Evolutionary conservation across 805 yeast species (phyloP).

Genomic region (Tetrapisispora iriomotensis): DNA sequence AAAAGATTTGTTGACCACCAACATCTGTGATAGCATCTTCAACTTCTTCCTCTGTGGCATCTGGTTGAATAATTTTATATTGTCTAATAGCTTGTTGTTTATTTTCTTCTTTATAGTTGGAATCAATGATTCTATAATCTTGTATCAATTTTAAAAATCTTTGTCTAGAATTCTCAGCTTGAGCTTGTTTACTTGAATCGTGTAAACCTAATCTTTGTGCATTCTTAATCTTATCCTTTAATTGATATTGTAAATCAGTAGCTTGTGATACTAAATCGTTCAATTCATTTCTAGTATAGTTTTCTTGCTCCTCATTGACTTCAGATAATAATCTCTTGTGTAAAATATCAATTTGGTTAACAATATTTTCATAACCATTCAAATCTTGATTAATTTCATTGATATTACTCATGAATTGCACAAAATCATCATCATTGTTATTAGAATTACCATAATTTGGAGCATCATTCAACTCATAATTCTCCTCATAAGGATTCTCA

Average conservation of each 20-base stretch:
- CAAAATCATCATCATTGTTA: slow-evolving; percentile 39
- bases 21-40: slow-evolving; percentile 76
- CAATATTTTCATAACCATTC: slow-evolving; percentile 58
- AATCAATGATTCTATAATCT: slow-evolving; percentile 78
- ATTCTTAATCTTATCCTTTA: slow-evolving; percentile 67
- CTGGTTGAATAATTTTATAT: slow-evolving; percentile 80
- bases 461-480: slow-evolving; percentile 5
- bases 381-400: slow-evolving; percentile 59
- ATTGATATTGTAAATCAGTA: slow-evolving; percentile 59
- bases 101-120: slow-evolving; percentile 73
- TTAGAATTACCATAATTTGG: slow-evolving; percentile 6
- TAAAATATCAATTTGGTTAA: slow-evolving; percentile 57
- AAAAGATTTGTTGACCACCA: slow-evolving; percentile 84
- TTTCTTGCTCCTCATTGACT: slow-evolving; percentile 60
- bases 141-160: slow-evolving; percentile 80
- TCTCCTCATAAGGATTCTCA: slow-evolving; percentile 12
- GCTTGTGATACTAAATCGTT: slow-evolving; percentile 73
- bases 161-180: slow-evolving; percentile 80
- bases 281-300: slow-evolving; percentile 60
- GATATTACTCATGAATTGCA: slow-evolving; percentile 58
- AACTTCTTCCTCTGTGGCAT: slow-evolving; percentile 75
- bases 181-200: slow-evolving; percentile 76
- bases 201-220: slow-evolving; percentile 61
- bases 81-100: slow-evolving; percentile 87
- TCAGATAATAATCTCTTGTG: slow-evolving; percentile 67